Evolutionary conservation across 805 yeast species (phyloP).

Genomic region (Cyberlindnera nakhonratchasimensis): DNA sequence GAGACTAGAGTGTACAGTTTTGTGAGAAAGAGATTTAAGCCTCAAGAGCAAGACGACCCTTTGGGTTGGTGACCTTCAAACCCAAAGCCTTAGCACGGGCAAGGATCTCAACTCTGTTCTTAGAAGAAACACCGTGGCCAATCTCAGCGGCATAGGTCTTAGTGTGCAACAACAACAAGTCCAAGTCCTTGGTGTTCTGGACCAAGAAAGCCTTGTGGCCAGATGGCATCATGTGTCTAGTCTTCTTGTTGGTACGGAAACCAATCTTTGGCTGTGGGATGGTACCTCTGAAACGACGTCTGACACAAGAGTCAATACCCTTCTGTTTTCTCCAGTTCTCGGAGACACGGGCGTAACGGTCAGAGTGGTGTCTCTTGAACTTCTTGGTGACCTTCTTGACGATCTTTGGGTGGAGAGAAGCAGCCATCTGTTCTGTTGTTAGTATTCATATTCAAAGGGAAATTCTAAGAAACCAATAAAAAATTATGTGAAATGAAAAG

Average conservation of each 20-base stretch:
- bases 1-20: constrained; percentile 24
- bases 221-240: constrained; percentile 91
- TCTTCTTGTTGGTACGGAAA: constrained; percentile 99
- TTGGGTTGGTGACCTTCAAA: constrained; percentile 98
- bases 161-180: constrained; percentile 93
- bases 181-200: constrained; percentile 89
- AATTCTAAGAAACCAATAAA: too few species aligned
- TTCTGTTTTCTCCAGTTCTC: constrained; percentile 99
- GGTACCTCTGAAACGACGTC: constrained; percentile 99
- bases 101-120: constrained; percentile 94
- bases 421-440: constrained; percentile 70
- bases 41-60: constrained; percentile 97
- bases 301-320: constrained; percentile 99
- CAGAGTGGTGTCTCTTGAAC: constrained; percentile 99
- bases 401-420: constrained; percentile 98
- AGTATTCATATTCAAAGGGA: too few species aligned
- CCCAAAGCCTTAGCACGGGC: constrained; percentile 98
- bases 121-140: constrained; percentile 97
- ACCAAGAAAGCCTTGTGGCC: constrained; percentile 98
- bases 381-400: constrained; percentile 98
- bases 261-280: constrained; percentile 99
- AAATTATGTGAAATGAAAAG: too few species aligned
- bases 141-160: constrained; percentile 99
- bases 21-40: constrained; percentile 59
- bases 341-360: constrained; percentile 96